Percentiles rank a stretch among this genome's conserved stretches.
These are phyloP conservation scores for Colletotrichum salicis DNA, from an alignment of 2,329 filamentous ascomycete genomes.

Conservation along the genomic window DNA sequence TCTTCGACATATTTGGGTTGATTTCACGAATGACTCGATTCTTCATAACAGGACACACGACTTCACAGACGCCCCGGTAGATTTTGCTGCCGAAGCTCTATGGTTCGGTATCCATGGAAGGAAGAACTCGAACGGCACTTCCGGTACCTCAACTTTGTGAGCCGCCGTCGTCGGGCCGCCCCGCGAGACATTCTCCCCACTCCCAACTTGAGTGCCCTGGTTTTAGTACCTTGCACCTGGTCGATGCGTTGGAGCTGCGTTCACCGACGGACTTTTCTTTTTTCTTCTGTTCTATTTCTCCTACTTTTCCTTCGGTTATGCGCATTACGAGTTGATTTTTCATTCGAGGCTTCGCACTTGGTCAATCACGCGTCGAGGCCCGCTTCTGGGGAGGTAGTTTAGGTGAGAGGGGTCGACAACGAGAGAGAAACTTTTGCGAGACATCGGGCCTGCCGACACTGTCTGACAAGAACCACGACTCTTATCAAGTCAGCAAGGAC, in stretches of 20 bases:
- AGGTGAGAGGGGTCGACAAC: constrained; percentile 26
- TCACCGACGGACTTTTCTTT: constrained; percentile 36
- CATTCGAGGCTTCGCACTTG: constrained; percentile 38
- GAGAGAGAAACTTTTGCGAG: constrained; percentile 2
- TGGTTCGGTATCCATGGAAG: constrained; percentile 14
- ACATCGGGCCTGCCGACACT: background rate
- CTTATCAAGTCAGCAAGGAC: background rate
- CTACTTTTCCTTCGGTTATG: constrained; percentile 35
- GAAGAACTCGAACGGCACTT: constrained; percentile 49
- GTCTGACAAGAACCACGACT: background rate
- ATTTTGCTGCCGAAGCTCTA: background rate
- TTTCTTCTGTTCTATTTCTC: constrained; percentile 31
- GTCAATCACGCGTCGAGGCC: constrained; percentile 40
- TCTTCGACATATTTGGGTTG: constrained; percentile 48
- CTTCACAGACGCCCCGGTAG: background rate
- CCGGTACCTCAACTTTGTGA: constrained; percentile 47
- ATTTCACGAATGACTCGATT: constrained; percentile 49
- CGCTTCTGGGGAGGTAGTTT: constrained; percentile 51
- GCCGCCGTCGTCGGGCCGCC: constrained; percentile 43
- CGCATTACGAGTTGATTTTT: constrained; percentile 31
- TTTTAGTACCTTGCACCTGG: constrained; percentile 30
- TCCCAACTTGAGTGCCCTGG: constrained; percentile 15
- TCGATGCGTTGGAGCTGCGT: constrained; percentile 54
- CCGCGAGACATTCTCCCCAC: constrained; percentile 27
- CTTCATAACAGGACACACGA: constrained; percentile 39